Conservation (phyloP, 2,329 filamentous ascomycete species). For the Cladophialophora carrionii region DNA sequence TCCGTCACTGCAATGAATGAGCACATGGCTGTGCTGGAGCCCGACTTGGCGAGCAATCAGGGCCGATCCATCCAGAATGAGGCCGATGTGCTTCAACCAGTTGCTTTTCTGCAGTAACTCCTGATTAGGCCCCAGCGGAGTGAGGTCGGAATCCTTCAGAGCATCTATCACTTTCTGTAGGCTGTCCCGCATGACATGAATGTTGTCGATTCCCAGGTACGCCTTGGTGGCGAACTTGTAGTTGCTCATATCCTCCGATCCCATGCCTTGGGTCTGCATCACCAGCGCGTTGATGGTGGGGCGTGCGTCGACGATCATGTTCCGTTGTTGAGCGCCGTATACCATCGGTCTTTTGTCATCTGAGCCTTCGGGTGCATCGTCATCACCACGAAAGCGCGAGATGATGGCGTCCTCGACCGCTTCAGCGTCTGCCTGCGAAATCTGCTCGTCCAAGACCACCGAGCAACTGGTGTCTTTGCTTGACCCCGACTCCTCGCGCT, state of each 20-base stretch:
- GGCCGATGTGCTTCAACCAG: conserved; percentile 88
- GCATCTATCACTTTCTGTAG: conserved; percentile 85
- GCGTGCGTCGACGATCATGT: conserved; percentile 92
- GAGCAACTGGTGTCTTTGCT: conserved; percentile 48
- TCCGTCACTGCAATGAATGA: conserved; percentile 97
- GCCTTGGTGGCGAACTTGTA: conserved; percentile 90
- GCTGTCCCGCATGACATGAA: conserved; percentile 95
- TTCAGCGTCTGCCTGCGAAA: conserved; percentile 65
- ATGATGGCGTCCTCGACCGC: conserved; percentile 71
- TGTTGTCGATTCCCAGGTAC: conserved; percentile 96
- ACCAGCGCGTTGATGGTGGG: conserved; percentile 92
- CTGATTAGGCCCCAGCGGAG: conserved; percentile 76
- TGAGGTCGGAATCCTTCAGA: conserved; percentile 88
- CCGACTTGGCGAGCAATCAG: conserved; percentile 86
- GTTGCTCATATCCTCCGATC: conserved; percentile 97
- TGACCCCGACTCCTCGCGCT: conserved; percentile 48
- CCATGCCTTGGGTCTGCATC: conserved; percentile 89
- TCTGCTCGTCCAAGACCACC: conserved; percentile 56
- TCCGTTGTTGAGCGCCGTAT: conserved; percentile 90
- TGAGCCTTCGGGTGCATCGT: conserved; percentile 51
- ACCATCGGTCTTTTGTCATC: conserved; percentile 62
- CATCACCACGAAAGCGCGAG: conserved; percentile 57
- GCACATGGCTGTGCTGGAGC: conserved; percentile 87
- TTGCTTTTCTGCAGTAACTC: conserved; percentile 80
- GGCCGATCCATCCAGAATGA: conserved; percentile 79